Conservation (phyloP, 805 yeast genomes). For the Ascoidea tarda region DNA sequence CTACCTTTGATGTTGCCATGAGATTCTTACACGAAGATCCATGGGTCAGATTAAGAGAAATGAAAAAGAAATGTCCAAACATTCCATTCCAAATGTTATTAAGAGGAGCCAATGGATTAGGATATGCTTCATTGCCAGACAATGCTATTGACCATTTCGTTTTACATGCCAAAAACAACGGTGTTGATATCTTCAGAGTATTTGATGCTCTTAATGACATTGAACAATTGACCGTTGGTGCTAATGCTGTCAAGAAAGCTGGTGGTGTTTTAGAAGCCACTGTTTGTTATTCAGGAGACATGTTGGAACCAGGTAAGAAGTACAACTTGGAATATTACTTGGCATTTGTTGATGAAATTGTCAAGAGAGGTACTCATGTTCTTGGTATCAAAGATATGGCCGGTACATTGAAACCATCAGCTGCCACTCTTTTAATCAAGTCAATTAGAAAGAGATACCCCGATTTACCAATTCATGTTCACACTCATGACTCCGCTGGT, state of each 20-base stretch:
- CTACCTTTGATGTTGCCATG: slow-evolving; percentile 98
- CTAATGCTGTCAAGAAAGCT: slow-evolving; percentile 93
- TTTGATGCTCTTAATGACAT: slow-evolving; percentile 95
- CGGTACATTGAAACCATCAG: slow-evolving; percentile 93
- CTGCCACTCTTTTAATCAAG: slow-evolving; percentile 73
- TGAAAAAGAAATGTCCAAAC: slow-evolving; percentile 88
- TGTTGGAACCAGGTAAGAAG: slow-evolving; percentile 92
- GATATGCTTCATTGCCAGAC: slow-evolving; percentile 95
- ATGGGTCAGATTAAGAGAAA: slow-evolving; percentile 86
- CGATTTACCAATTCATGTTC: slow-evolving; percentile 92
- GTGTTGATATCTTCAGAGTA: slow-evolving; percentile 96
- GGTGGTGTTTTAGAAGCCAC: slow-evolving; percentile 99
- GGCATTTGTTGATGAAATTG: slow-evolving; percentile 68
- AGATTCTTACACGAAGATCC: slow-evolving; percentile 98
- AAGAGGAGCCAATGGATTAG: slow-evolving; percentile 99
- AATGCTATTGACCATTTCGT: slow-evolving; percentile 98
- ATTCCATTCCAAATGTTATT: slow-evolving; percentile 98
- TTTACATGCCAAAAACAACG: slow-evolving; percentile 84
- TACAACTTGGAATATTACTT: slow-evolving; percentile 87
- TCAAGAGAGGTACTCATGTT: slow-evolving; percentile 89
- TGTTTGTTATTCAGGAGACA: slow-evolving; percentile 97
- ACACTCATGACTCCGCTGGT: slow-evolving; percentile 99
- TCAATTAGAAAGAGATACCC: slow-evolving; percentile 80
- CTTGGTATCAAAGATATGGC: slow-evolving; percentile 99
- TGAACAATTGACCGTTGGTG: slow-evolving; percentile 95